A percentile compares a stretch with the other conserved stretches of the same genome.
Evolutionary conservation across 345 rosid species (phyloP).

Genomic region (Populus euphratica): DNA sequence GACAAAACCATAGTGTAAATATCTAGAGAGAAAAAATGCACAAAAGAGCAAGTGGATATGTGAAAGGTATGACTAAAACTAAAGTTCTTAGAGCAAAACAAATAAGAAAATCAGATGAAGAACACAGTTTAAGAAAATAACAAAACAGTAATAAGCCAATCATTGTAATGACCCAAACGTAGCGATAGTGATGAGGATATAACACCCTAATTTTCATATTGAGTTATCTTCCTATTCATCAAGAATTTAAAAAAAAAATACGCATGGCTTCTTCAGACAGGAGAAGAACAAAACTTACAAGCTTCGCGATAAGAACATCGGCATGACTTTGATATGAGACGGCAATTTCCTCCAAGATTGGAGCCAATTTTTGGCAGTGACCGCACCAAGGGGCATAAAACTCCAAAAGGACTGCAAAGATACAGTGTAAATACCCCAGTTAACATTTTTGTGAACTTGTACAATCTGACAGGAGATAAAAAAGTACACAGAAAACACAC

Average conservation of each 20-base stretch:
- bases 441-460: neutral
- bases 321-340: conserved; percentile 57
- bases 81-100: neutral
- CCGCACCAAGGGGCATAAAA: conserved; percentile 99
- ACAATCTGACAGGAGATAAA: neutral
- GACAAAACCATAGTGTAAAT: neutral
- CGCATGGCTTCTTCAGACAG: neutral
- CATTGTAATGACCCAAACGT: neutral
- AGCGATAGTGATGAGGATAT: neutral
- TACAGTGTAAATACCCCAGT: too few relatives aligned
- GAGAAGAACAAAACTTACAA: conserved; percentile 44
- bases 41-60: neutral
- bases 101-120: neutral
- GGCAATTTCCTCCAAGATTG: conserved; percentile 93
- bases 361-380: conserved; percentile 87
- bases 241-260: neutral
- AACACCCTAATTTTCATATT: too few relatives aligned
- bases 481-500: neutral
- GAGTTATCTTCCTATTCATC: neutral
- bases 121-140: neutral
- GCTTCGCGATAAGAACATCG: conserved; percentile 65
- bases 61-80: neutral
- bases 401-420: conserved; percentile 71
- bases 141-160: neutral
- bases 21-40: neutral